Percentiles rank a stretch among this genome's conserved stretches.
Evolutionary conservation across 2,329 filamentous ascomycete species (phyloP).

Genomic region (Stagonosporopsis vannaccii): DNA sequence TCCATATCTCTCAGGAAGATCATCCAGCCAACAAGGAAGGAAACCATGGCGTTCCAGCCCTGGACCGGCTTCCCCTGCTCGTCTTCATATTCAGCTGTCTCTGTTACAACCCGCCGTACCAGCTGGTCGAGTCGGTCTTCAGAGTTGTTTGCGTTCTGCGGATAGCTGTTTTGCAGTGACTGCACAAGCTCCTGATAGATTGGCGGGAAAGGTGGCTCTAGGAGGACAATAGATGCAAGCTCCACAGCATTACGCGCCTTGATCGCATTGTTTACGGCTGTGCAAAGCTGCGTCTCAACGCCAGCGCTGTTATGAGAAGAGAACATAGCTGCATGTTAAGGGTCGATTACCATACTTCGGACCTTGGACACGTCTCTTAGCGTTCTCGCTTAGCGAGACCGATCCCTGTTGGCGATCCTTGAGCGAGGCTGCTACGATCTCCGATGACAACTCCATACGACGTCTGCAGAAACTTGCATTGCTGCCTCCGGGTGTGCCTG

Average conservation of each 20-base stretch:
- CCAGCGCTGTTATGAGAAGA: conserved; percentile 30
- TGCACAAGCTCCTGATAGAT: conserved; percentile 41
- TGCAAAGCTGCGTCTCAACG: conserved; percentile 38
- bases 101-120: conserved; percentile 49
- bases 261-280: conserved; percentile 39
- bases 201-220: conserved; percentile 40
- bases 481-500: background rate
- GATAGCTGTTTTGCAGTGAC: conserved; percentile 34
- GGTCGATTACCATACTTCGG: conserved; percentile 11
- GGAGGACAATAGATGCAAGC: conserved; percentile 38
- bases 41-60: conserved; percentile 77
- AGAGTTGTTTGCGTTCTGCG: conserved; percentile 25
- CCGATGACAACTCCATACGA: background rate
- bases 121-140: conserved; percentile 36
- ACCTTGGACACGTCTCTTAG: conserved; percentile 7
- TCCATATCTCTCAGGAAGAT: conserved; percentile 82
- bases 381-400: conserved; percentile 7
- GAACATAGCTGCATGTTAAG: conserved; percentile 28
- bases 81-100: conserved; percentile 60
- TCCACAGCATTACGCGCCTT: conserved; percentile 29
- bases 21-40: conserved; percentile 83
- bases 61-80: conserved; percentile 63
- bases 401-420: conserved; percentile 13
- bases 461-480: background rate
- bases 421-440: background rate